Conservation (phyloP, 1,284 basidiomycete genomes). For the Thelephora terrestris region DNA sequence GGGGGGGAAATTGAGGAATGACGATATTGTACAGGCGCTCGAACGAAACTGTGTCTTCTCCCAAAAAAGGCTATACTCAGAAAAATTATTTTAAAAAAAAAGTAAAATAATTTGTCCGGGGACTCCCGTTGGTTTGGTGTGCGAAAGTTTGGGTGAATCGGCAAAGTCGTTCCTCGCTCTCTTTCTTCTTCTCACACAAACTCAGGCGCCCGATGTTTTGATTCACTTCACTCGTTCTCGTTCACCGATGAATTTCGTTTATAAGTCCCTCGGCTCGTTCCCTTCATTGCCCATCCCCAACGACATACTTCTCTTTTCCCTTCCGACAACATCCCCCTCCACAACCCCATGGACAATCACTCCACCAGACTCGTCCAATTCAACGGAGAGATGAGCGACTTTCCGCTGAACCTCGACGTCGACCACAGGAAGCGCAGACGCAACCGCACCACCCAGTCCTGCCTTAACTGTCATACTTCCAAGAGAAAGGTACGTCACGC, state of each 20-base stretch:
- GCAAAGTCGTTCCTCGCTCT: too few species aligned
- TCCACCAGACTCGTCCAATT: constrained; percentile 28
- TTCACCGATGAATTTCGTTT: neutral
- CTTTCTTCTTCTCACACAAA: too few species aligned
- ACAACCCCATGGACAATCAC: neutral
- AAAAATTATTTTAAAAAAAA: too few species aligned
- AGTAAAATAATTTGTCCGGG: too few species aligned
- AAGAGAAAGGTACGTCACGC: constrained; percentile 66
- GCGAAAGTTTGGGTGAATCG: too few species aligned
- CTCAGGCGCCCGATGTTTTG: neutral
- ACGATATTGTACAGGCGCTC: too few species aligned
- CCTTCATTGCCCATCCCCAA: neutral
- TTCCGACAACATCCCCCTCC: neutral
- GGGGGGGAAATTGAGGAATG: too few species aligned
- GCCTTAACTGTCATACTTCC: constrained; percentile 87
- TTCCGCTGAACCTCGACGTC: constrained; percentile 56
- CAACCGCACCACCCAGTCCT: constrained; percentile 82
- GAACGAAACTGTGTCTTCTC: too few species aligned
- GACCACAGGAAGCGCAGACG: constrained; percentile 57
- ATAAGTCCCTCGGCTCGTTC: neutral
- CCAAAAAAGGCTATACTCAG: too few species aligned
- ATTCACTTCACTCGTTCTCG: neutral
- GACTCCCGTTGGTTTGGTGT: too few species aligned
- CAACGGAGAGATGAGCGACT: constrained; percentile 58
- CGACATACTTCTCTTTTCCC: neutral